Base-by-base conservation (phyloP, 306 rosid genomes). In the Trifolium subterraneum region DNA sequence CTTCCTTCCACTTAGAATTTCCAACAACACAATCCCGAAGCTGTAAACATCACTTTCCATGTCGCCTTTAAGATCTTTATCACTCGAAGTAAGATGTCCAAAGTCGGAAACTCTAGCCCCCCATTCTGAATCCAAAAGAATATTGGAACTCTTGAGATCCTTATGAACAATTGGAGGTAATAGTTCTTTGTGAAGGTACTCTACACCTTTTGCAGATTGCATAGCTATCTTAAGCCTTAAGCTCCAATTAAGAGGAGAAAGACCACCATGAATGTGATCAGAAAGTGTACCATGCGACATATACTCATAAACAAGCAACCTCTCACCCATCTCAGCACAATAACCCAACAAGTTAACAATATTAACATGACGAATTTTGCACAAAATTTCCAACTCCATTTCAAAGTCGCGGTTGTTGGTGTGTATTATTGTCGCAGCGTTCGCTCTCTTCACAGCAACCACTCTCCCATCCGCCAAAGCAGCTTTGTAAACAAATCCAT, bases 401-500 rank as follows among this genome's bases (percentile, higher is more conserved):
- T 94, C 98, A 1, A 94, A 92, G 69, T 91, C 92, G 6, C 97
- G 87, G 54, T 87, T 86, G 68, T 90, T 94, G 0, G 96, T 78
- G 84, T 88, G 98, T 48, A 94, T 94, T 11, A 94, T 94, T 11
- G 97, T 94, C 0, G 98, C 95, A 19, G 97, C 98, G 68, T 94
- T 94, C 13, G 98, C 95, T 63, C 97, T 83, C 75, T 94, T 94
- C 20, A 94, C 95, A 6, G 98, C 98, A 54, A 92, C 98, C 16
- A 86, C 87, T 44, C 87, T 68, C 44, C 95, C 97, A 64, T 94
- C 98, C 2, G 88, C 74, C 36, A 94, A 75, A 31, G 81, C 71
- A 69, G 96, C 97, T 76, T 92, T 94, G 86, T 91, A 94, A 42
- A 94, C 98, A 81, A 94, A 94, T 2, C 98, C 98, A 82, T 92